Conservation (phyloP, 805 yeast species). For the Wickerhamomyces bovis region DNA sequence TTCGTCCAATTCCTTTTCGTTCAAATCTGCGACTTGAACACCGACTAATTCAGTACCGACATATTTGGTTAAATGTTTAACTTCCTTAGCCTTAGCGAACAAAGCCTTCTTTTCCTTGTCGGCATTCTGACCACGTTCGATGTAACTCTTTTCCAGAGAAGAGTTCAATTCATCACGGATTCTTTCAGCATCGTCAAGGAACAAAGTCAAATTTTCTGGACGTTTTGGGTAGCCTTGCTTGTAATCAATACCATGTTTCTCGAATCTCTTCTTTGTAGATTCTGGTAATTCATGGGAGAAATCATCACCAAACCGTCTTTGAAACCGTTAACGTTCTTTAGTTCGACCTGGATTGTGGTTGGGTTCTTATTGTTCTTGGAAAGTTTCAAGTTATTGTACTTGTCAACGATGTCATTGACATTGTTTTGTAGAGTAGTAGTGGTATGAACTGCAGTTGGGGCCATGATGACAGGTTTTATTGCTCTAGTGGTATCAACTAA, state of each 20-base stretch:
- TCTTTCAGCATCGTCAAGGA: constrained; percentile 34
- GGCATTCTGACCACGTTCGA: constrained; percentile 32
- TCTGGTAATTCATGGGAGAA: constrained; percentile 20
- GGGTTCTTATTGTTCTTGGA: background rate
- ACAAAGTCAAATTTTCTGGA: constrained; percentile 33
- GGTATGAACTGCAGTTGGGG: background rate
- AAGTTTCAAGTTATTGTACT: constrained; percentile 3
- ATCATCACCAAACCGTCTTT: constrained; percentile 12
- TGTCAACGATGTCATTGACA: constrained; percentile 5
- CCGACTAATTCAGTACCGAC: constrained; percentile 47
- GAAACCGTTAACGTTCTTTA: constrained; percentile 7
- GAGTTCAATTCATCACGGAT: constrained; percentile 25
- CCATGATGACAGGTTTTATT: background rate
- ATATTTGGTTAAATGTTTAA: constrained; percentile 37
- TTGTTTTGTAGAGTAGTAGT: constrained; percentile 3
- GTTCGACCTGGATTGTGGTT: constrained; percentile 3
- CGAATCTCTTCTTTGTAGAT: constrained; percentile 26
- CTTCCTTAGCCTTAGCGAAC: constrained; percentile 36
- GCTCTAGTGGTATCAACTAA: too few species aligned
- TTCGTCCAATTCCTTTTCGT: constrained; percentile 40
- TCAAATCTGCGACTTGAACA: constrained; percentile 36
- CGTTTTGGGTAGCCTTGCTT: constrained; percentile 35
- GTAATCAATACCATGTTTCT: constrained; percentile 31
- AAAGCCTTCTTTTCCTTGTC: constrained; percentile 38
- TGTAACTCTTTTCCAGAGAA: constrained; percentile 27